phyloP scores from a whole-genome alignment of 2,329 filamentous ascomycete species.

The Dactylellina leptospora region DNA sequence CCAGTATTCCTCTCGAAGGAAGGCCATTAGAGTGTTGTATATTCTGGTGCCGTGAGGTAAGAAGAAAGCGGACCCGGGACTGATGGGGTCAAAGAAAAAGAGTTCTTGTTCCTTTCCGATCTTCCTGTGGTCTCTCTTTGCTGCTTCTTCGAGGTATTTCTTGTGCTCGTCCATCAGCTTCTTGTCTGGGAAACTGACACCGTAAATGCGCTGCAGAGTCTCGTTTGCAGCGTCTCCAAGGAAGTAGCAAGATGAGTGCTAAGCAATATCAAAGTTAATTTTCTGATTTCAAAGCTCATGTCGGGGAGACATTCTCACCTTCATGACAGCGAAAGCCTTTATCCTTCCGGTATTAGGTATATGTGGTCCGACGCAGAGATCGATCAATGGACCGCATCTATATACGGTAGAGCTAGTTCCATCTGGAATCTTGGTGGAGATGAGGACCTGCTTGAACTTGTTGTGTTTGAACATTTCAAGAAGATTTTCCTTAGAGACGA shows the following conservation, averaged over 20 bases:
- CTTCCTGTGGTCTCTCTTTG: conserved; percentile 92
- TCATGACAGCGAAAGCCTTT: conserved; percentile 93
- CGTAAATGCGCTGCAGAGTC: conserved; percentile 94
- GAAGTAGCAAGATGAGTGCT: conserved; percentile 86
- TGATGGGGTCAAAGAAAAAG: conserved; percentile 94
- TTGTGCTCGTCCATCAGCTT: conserved; percentile 92
- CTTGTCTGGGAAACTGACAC: conserved; percentile 96
- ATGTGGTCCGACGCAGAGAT: conserved; percentile 93
- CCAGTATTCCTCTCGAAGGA: conserved; percentile 87
- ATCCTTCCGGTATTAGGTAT: conserved; percentile 92
- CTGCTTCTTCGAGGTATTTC: conserved; percentile 96
- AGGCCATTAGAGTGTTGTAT: conserved; percentile 84
- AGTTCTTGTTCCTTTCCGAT: conserved; percentile 96
- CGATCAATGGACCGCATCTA: conserved; percentile 89
- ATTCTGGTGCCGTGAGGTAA: conserved; percentile 91
- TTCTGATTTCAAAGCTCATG: not conserved
- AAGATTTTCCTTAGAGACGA: conserved; percentile 87
- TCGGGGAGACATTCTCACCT: conserved; percentile 62
- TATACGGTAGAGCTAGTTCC: conserved; percentile 94
- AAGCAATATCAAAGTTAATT: too few species aligned
- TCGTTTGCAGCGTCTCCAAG: conserved; percentile 92
- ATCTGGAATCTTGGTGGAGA: conserved; percentile 88
- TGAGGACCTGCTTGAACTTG: conserved; percentile 98
- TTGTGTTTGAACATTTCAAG: conserved; percentile 97
- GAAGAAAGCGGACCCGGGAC: conserved; percentile 93